A percentile compares a stretch with the other conserved stretches of the same genome.
Conservation (phyloP, 148 eudicot genomes). For the Talinum fruticosum region DNA sequence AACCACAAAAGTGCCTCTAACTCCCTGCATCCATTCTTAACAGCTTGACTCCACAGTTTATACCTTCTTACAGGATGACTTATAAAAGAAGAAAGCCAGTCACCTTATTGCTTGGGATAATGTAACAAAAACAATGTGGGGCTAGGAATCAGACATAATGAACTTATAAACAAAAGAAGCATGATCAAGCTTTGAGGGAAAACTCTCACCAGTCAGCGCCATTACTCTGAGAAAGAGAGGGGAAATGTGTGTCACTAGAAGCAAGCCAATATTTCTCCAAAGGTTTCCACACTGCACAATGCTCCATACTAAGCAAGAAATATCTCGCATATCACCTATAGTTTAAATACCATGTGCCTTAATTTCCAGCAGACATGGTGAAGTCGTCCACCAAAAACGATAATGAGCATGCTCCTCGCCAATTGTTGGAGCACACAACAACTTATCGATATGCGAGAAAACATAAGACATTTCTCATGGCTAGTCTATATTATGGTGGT, state of each 20-base stretch:
- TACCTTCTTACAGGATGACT: neutral
- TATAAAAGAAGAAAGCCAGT: neutral
- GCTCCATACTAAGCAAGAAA: neutral
- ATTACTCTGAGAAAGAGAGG: neutral
- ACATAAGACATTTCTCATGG: neutral
- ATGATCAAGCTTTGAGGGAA: neutral
- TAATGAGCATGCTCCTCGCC: neutral
- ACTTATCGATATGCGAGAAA: neutral
- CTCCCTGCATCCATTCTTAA: neutral
- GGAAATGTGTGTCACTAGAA: neutral
- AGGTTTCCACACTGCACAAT: neutral
- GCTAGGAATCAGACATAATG: neutral
- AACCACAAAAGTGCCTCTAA: neutral
- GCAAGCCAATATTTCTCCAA: neutral
- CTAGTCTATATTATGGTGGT: neutral
- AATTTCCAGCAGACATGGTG: neutral
- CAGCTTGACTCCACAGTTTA: too few species aligned
- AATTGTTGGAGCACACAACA: neutral
- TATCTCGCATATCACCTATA: neutral
- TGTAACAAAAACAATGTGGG: neutral
- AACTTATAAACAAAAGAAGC: neutral
- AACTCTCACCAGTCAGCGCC: neutral
- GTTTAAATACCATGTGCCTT: neutral
- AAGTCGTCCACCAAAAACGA: neutral
- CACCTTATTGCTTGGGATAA: neutral